These are phyloP conservation scores for Tylopilus intermedius DNA, from an alignment of 768 basidiomycete species.

Conservation along the genomic window DNA sequence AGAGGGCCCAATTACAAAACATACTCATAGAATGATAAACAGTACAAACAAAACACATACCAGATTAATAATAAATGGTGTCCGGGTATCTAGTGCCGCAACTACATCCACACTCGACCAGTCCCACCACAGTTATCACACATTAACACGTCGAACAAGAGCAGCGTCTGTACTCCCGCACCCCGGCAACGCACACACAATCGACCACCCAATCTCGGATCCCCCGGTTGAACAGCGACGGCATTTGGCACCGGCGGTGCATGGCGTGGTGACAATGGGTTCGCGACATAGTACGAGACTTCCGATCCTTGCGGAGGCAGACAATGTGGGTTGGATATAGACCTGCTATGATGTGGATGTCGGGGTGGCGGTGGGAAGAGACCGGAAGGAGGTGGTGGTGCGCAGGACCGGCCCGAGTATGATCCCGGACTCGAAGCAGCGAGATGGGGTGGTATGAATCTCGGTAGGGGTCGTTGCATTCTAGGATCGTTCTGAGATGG, in stretches of 20 bases:
- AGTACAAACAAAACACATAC: too few species aligned
- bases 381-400: background rate
- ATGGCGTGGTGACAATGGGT: slow-evolving; percentile 14
- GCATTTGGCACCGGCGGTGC: slow-evolving; percentile 37
- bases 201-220: slow-evolving; percentile 63
- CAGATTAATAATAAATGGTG: background rate
- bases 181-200: slow-evolving; percentile 66
- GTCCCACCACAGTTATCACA: slow-evolving; percentile 62
- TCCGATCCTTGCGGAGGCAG: background rate
- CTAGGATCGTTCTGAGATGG: slow-evolving; percentile 17
- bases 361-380: background rate
- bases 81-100: background rate
- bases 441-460: slow-evolving; percentile 20
- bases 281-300: slow-evolving; percentile 23
- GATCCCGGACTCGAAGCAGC: background rate
- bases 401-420: background rate
- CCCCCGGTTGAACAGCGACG: slow-evolving; percentile 53
- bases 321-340: slow-evolving; percentile 16
- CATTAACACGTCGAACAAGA: slow-evolving; percentile 48
- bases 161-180: slow-evolving; percentile 43
- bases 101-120: slow-evolving; percentile 47
- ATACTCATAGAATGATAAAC: too few species aligned
- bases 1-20: background rate
- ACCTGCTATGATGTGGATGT: slow-evolving; percentile 15
- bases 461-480: slow-evolving; percentile 30